phyloP scores from a whole-genome alignment of 345 rosid genomes.

The Salix viminalis region DNA sequence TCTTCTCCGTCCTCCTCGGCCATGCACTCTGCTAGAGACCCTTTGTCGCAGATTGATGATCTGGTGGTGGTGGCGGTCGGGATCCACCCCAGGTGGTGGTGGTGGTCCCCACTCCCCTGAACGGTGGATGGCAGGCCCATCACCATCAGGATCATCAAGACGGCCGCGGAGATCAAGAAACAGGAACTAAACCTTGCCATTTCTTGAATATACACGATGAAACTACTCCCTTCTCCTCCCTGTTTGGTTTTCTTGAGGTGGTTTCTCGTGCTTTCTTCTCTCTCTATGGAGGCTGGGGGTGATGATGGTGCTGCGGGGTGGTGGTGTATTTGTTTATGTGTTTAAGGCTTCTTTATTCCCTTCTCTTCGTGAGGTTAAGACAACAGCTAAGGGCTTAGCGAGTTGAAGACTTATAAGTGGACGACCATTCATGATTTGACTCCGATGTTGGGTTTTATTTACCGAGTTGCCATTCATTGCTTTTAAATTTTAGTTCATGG shows the following conservation, averaged over 20 bases:
- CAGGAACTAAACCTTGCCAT: slow-evolving; percentile 23
- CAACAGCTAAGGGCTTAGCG: slow-evolving; percentile 5
- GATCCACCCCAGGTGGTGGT: slow-evolving; percentile 46
- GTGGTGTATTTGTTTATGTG: too few species aligned
- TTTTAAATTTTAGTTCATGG: not conserved
- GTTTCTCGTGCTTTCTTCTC: not conserved
- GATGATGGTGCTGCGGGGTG: not conserved
- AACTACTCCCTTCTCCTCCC: not conserved
- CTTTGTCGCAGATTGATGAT: slow-evolving; percentile 39
- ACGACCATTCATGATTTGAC: slow-evolving; percentile 7
- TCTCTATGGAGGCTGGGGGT: not conserved
- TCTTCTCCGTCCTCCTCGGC: slow-evolving; percentile 47
- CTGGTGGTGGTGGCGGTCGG: slow-evolving; percentile 28
- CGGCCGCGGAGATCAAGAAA: slow-evolving; percentile 33
- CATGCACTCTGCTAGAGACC: slow-evolving; percentile 51
- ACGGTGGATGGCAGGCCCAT: slow-evolving; percentile 23
- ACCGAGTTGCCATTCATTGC: slow-evolving; percentile 28
- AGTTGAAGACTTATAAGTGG: slow-evolving; percentile 17
- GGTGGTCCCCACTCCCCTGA: slow-evolving; percentile 36
- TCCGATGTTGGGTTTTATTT: not conserved
- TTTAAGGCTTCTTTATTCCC: not conserved
- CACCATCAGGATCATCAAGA: slow-evolving; percentile 23
- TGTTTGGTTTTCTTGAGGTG: not conserved
- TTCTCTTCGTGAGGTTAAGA: not conserved
- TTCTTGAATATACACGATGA: not conserved